Evolutionary conservation across 148 eudicot species (phyloP).

Genomic region (Pharnaceum exiguum): DNA sequence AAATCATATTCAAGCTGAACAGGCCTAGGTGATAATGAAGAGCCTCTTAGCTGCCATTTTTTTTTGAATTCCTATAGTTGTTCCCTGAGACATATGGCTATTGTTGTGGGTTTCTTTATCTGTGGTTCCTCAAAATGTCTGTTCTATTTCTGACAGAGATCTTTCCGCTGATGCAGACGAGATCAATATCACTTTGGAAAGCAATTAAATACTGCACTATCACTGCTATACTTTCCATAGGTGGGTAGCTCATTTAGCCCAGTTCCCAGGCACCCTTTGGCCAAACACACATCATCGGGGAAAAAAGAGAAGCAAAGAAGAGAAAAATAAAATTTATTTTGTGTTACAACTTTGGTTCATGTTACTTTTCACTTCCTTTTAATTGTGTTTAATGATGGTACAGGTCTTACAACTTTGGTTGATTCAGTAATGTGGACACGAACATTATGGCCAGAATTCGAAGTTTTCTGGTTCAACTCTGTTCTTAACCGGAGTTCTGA

Average conservation of each 20-base stretch:
- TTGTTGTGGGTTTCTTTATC: not conserved
- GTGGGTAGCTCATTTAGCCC: slow-evolving; percentile 42
- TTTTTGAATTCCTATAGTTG: too few species aligned
- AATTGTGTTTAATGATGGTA: slow-evolving; percentile 1
- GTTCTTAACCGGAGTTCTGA: slow-evolving; percentile 89
- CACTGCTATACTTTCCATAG: slow-evolving; percentile 57
- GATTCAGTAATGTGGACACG: slow-evolving; percentile 81
- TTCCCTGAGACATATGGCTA: not conserved
- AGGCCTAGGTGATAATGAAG: too few species aligned
- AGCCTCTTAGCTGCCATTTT: too few species aligned
- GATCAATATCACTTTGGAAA: slow-evolving; percentile 66
- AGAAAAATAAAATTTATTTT: too few species aligned
- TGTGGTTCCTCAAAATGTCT: not conserved
- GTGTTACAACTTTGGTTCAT: too few species aligned
- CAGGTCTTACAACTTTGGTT: slow-evolving; percentile 62
- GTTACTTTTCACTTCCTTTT: slow-evolving; percentile 1
- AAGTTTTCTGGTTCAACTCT: slow-evolving; percentile 97
- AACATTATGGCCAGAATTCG: slow-evolving; percentile 85
- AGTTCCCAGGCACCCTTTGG: too few species aligned
- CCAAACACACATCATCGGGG: too few species aligned
- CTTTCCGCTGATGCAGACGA: slow-evolving; percentile 45
- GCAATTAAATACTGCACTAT: slow-evolving; percentile 52
- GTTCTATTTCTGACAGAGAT: not conserved
- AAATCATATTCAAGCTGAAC: too few species aligned
- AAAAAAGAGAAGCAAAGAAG: too few species aligned